These are phyloP conservation scores for Staphylotrichum tortipilum DNA, from an alignment of 495 filamentous ascomycete species.

Conservation along the genomic window DNA sequence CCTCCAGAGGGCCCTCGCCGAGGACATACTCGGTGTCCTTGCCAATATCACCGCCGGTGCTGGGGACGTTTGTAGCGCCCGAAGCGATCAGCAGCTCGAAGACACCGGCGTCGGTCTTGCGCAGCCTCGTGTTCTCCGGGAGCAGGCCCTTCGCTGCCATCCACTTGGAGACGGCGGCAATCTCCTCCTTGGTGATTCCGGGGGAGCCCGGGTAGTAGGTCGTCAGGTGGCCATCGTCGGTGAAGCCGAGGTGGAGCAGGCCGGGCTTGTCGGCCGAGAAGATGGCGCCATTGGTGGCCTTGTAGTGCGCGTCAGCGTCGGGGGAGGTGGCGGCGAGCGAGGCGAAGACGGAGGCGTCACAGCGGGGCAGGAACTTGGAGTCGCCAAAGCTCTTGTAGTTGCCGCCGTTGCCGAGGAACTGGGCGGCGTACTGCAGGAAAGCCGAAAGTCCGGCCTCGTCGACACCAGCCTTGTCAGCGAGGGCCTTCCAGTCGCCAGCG, in stretches of 20 bases:
- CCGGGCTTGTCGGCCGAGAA: conserved; percentile 59
- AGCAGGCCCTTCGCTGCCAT: conserved; percentile 61
- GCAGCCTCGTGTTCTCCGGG: conserved; percentile 81
- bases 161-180: conserved; percentile 60
- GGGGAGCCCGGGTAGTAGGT: conserved; percentile 89
- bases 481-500: conserved; percentile 67
- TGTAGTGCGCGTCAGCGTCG: conserved; percentile 53
- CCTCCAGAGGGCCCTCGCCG: conserved; percentile 51
- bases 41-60: conserved; percentile 58
- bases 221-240: conserved; percentile 72
- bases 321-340: conserved; percentile 59
- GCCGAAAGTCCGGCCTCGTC: conserved; percentile 58
- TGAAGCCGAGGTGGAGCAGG: conserved; percentile 79
- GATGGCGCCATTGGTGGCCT: conserved; percentile 62
- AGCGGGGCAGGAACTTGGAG: conserved; percentile 83
- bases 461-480: conserved; percentile 61
- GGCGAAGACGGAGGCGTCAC: conserved; percentile 55
- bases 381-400: conserved; percentile 98
- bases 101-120: conserved; percentile 59
- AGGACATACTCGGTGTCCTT: conserved; percentile 58
- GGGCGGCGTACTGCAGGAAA: conserved; percentile 80
- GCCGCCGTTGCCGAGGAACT: conserved; percentile 83
- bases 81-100: conserved; percentile 84
- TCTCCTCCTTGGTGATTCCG: conserved; percentile 77
- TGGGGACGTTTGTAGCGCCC: conserved; percentile 40